phyloP scores from a whole-genome alignment of 2,329 filamentous ascomycete genomes.

The Emmonsiellopsis sp. region DNA sequence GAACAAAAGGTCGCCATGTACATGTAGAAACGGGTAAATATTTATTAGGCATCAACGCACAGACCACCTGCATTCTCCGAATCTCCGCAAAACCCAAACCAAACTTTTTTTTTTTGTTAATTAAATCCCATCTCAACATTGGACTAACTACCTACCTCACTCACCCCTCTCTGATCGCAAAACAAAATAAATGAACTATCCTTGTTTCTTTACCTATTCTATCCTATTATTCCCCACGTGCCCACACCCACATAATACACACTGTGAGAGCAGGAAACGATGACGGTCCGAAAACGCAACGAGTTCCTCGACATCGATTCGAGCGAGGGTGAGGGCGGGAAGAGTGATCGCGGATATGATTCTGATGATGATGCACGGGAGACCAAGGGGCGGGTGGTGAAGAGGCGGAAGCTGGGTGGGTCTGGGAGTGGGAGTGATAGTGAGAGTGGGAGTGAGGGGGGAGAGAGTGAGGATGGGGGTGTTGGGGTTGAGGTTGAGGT shows the following conservation, averaged over 20 bases:
- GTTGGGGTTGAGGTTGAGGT: slow-evolving; percentile 8
- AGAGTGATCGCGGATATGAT: slow-evolving; percentile 34
- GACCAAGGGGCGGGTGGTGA: slow-evolving; percentile 40
- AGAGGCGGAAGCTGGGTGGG: slow-evolving; percentile 49
- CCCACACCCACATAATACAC: not conserved
- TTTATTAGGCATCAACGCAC: not conserved
- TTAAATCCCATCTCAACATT: no score
- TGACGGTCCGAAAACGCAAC: slow-evolving; percentile 31
- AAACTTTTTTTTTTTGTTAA: not conserved
- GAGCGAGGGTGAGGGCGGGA: slow-evolving; percentile 27
- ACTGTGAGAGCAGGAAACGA: slow-evolving; percentile 9
- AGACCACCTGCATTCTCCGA: not conserved
- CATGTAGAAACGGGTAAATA: no score
- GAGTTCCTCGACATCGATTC: slow-evolving; percentile 30
- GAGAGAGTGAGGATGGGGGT: slow-evolving; percentile 10
- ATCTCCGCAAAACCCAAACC: not conserved
- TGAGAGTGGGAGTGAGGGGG: slow-evolving; percentile 41
- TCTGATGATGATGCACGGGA: slow-evolving; percentile 37
- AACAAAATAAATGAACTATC: not conserved
- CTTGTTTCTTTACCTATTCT: not conserved
- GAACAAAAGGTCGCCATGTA: no score
- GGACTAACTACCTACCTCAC: no score
- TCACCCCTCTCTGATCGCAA: not conserved
- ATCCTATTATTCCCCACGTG: not conserved
- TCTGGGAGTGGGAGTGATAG: slow-evolving; percentile 22